Evolutionary conservation across 139 green algal genomes (phyloP), one percentile per base, ranked within the genome.

Genomic region (Edaphochlamys debaryana): DNA sequence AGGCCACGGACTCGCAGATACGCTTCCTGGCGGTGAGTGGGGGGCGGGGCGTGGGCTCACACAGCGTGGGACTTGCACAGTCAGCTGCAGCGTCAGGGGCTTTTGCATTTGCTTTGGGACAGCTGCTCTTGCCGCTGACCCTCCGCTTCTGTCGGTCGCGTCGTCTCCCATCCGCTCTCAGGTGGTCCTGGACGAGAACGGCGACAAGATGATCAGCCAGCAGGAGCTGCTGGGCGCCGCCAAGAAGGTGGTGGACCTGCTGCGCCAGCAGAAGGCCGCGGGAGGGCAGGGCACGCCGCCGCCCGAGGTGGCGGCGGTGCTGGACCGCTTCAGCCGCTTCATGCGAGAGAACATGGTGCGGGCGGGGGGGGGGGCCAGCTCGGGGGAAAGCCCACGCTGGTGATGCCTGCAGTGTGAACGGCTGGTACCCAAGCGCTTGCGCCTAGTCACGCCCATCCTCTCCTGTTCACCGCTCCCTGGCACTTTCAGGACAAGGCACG

Each of bases 121-220:
- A n/a, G n/a, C n/a, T n/a, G n/a, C n/a, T n/a, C n/a, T n/a, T n/a
- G n/a, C n/a, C n/a, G n/a, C n/a, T n/a, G n/a, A n/a, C n/a, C n/a
- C n/a, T n/a, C n/a, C n/a, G n/a, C n/a, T n/a, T n/a, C n/a, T 63
- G 54, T 30, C 20, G 54, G 19, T 30, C 13, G 19, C 54, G 19
- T 63, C 54, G 22, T 63, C 22, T 63, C 23, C 20, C 50, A 20
- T 30, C 19, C 22, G 6, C 23, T 27, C 22, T 38, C 81, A 87
- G 82, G 64, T 67, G 4, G 79, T 88, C 19, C 42, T 90, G 36
- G 86, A 90, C 60, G 75, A 80, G 36, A 85, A 90, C 68, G 60
- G 70, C 25, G 86, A 90, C 67, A 4, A 66, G 29, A 32, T 60
- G 29, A 45, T 87, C 27, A 87, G 67, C 0, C 56, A 70, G 34